Evolutionary conservation across 2,329 filamentous ascomycete genomes (phyloP).

Genomic region (Alternaria hordeiaustralica): DNA sequence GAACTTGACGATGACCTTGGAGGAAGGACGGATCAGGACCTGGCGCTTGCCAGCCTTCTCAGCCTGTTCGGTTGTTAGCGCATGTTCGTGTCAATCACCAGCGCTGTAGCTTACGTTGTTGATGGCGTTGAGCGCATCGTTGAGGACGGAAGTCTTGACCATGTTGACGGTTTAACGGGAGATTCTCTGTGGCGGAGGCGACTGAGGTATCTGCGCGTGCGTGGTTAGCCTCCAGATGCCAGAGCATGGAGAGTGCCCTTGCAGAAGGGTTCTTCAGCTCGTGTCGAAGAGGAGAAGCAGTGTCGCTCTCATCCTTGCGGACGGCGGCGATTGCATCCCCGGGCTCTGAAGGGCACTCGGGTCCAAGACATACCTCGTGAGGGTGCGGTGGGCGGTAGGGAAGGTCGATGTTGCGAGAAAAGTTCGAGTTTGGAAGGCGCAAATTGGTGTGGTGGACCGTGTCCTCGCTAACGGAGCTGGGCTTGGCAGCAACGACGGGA

Average conservation of each 20-base stretch:
- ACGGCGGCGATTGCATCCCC: slow-evolving; percentile 52
- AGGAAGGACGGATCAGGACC: slow-evolving; percentile 95
- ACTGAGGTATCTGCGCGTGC: slow-evolving; percentile 65
- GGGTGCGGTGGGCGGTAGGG: slow-evolving; percentile 30
- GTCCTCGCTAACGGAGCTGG: slow-evolving; percentile 24
- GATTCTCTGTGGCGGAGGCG: slow-evolving; percentile 77
- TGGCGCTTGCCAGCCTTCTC: slow-evolving; percentile 99
- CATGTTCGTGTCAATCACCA: not conserved
- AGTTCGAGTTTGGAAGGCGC: slow-evolving; percentile 30
- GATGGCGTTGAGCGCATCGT: slow-evolving; percentile 98
- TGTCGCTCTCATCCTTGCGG: slow-evolving; percentile 49
- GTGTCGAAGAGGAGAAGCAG: slow-evolving; percentile 57
- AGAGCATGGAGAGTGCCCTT: slow-evolving; percentile 72
- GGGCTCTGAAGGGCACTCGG: slow-evolving; percentile 60
- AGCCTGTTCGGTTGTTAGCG: slow-evolving; percentile 50
- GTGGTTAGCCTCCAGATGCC: slow-evolving; percentile 69
- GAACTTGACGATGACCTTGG: slow-evolving; percentile 99
- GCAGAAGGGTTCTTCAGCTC: slow-evolving; percentile 72
- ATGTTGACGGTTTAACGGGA: slow-evolving; percentile 80
- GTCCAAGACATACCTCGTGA: slow-evolving; percentile 47
- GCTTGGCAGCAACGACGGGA: slow-evolving; percentile 15
- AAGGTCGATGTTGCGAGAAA: slow-evolving; percentile 25
- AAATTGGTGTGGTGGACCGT: slow-evolving; percentile 31
- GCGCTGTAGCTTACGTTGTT: slow-evolving; percentile 73
- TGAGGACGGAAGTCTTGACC: slow-evolving; percentile 99